A percentile compares a stretch with the other conserved stretches of the same genome.
phyloP scores from a whole-genome alignment of 2,329 filamentous ascomycete genomes.

The Talaromyces atroroseus region DNA sequence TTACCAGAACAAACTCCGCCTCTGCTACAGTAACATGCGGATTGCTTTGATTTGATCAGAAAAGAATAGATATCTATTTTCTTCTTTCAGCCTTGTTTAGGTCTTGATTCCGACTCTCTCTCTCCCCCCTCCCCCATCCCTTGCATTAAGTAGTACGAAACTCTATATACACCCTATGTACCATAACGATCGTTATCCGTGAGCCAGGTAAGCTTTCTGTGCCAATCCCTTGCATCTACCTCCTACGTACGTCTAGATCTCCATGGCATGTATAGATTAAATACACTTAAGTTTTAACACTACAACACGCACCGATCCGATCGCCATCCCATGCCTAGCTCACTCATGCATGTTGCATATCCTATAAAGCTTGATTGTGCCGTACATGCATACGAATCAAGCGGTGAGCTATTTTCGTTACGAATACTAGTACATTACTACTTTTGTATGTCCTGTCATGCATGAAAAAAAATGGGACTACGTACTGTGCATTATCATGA shows the following conservation, averaged over 20 bases:
- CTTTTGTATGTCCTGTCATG: not conserved
- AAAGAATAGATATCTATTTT: conserved; percentile 11
- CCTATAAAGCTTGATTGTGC: not conserved
- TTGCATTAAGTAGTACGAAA: not conserved
- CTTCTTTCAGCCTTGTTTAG: not conserved
- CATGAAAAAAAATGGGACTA: no score
- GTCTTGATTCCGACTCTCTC: not conserved
- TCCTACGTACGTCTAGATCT: no score
- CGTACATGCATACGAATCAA: not conserved
- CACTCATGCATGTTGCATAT: not conserved
- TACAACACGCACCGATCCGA: not conserved
- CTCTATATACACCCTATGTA: not conserved
- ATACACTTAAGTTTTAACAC: no score
- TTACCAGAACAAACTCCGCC: not conserved
- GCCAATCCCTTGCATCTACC: no score
- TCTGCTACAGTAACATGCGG: conserved; percentile 16
- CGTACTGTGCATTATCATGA: not conserved
- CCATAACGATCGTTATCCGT: no score
- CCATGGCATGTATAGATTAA: no score
- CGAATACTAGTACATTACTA: no score
- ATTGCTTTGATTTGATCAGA: conserved; percentile 7
- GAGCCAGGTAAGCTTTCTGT: no score
- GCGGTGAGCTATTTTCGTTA: not conserved
- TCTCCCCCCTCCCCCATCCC: no score
- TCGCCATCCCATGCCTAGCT: not conserved